Conservation (phyloP, 164 flowering plant genomes). For the Nymphaea thermarum region DNA sequence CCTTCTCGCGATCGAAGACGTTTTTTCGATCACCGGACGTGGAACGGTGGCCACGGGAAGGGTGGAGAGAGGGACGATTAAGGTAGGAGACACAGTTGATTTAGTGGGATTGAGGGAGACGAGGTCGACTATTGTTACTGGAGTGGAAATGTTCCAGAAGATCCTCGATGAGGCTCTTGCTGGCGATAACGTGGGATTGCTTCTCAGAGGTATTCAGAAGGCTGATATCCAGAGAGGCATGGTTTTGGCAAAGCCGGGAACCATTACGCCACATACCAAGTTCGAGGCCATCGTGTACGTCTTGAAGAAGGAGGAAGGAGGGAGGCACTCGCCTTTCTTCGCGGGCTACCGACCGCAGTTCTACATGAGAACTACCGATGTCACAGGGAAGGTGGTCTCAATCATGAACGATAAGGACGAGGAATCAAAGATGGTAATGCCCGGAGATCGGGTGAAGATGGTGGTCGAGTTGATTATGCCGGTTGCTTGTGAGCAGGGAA, state of each 20-base stretch:
- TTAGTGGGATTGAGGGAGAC: conserved; percentile 22
- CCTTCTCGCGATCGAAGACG: conserved; percentile 23
- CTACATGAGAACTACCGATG: conserved; percentile 33
- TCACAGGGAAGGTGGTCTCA: conserved; percentile 7
- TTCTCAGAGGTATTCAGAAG: conserved; percentile 25
- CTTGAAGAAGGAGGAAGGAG: conserved; percentile 31
- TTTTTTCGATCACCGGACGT: conserved; percentile 27
- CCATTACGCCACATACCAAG: conserved; percentile 27
- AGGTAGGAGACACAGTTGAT: conserved; percentile 23
- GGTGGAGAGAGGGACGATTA: conserved; percentile 26
- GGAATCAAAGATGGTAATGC: conserved; percentile 32
- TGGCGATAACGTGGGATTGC: conserved; percentile 28
- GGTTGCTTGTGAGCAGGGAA: conserved; percentile 27
- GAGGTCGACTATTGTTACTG: conserved; percentile 22
- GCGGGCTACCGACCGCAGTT: conserved; percentile 20
- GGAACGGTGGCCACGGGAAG: conserved; percentile 31
- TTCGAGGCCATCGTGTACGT: conserved; percentile 23
- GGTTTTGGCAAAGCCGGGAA: conserved; percentile 25
- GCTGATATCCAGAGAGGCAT: conserved; percentile 29
- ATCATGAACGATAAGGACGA: conserved; percentile 34
- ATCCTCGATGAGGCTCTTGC: conserved; percentile 25
- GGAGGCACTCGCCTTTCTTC: conserved; percentile 28
- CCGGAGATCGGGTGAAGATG: conserved; percentile 30
- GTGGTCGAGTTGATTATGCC: conserved; percentile 25
- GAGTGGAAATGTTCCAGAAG: conserved; percentile 31